Evolutionary conservation across 2,329 filamentous ascomycete species (phyloP), one percentile per base, ranked within the genome.

Genomic region (Westerdykella ornata): DNA sequence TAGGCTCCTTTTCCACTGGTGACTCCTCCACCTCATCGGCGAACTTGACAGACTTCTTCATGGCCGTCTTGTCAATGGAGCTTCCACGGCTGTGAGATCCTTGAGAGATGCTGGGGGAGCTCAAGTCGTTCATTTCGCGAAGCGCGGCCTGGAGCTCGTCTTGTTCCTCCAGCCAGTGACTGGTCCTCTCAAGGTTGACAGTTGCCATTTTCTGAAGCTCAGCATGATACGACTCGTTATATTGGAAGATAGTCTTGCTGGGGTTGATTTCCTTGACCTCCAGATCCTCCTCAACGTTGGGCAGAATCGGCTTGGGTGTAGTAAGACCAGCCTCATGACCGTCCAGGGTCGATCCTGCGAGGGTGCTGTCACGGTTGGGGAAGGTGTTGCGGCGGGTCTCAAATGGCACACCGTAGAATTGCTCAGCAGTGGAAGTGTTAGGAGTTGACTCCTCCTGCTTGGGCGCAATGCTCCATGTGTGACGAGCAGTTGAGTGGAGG

Each of bases 401-500:
- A 83, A 88, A 96, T 3, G 89, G 88, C 19, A 84, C 76, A 48
- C 84, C 82, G 68, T 97, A 97, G 58, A 96, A 97, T 48, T 84
- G 80, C 62, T 95, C 87, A 8, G 90, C 90, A n/a, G 84, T 88
- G 20, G 88, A 87, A 1, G 90, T 95, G 0, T 87, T 90, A 1
- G 88, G 88, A 1, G 80, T 80, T 3, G 63, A 62, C 9, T 67
- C 65, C 12, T 62, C 57, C 18, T 47, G 50, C 38, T 56, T 57
- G 15, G 57, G 55, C 15, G 43, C 39, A 8, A 82, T 70, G 56
- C 87, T 81, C 90, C 90, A 97, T 11, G 89, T 92, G 57, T 82
- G 81, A 39, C 88, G 80, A 29, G 83, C 81, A 39, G 80, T 77
- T 3, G 83, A 79, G 29, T 84, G 86, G 19, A 96, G 76, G 0